These are phyloP conservation scores for Phytophthora citricola DNA, from an alignment of 352 stramenopile species.

Conservation along the genomic window DNA sequence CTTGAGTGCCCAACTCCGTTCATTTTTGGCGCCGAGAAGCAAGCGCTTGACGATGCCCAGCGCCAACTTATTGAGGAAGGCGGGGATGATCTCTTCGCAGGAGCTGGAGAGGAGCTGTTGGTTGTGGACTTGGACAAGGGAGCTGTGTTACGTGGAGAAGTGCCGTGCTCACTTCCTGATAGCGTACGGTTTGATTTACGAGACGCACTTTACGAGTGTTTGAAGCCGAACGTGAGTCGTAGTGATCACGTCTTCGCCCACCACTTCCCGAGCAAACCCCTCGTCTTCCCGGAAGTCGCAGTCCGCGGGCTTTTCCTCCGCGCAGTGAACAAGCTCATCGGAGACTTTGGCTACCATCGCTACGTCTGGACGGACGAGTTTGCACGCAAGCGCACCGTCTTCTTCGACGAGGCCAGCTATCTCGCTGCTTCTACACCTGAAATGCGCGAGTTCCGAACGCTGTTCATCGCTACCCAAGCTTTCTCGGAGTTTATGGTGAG, in stretches of 20 bases:
- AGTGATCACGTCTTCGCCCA: conserved; percentile 78
- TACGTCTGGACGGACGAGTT: conserved; percentile 90
- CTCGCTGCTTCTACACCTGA: conserved; percentile 72
- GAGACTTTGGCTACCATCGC: conserved; percentile 85
- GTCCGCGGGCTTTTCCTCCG: conserved; percentile 75
- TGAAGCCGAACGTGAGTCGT: conserved; percentile 75
- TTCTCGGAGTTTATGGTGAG: conserved; percentile 88
- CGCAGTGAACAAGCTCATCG: conserved; percentile 74
- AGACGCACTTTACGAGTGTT: conserved; percentile 65
- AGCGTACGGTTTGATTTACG: conserved; percentile 56
- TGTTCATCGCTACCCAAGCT: conserved; percentile 87
- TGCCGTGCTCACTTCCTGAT: conserved; percentile 57
- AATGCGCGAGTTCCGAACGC: conserved; percentile 83
- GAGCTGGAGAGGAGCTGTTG: conserved; percentile 66
- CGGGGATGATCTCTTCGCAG: conserved; percentile 55
- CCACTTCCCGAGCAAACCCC: conserved; percentile 68
- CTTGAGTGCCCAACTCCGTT: conserved; percentile 88
- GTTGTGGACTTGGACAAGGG: conserved; percentile 81
- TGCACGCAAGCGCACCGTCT: conserved; percentile 75
- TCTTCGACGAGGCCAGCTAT: conserved; percentile 90
- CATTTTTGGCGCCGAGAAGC: conserved; percentile 82
- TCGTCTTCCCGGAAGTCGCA: conserved; percentile 76
- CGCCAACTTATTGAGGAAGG: conserved; percentile 49
- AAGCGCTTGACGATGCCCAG: conserved; percentile 61
- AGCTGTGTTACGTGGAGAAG: conserved; percentile 55